Evolutionary conservation across 176 grass and related monocot genomes (phyloP).

Genomic region (Dendrocalamus sinicus): DNA sequence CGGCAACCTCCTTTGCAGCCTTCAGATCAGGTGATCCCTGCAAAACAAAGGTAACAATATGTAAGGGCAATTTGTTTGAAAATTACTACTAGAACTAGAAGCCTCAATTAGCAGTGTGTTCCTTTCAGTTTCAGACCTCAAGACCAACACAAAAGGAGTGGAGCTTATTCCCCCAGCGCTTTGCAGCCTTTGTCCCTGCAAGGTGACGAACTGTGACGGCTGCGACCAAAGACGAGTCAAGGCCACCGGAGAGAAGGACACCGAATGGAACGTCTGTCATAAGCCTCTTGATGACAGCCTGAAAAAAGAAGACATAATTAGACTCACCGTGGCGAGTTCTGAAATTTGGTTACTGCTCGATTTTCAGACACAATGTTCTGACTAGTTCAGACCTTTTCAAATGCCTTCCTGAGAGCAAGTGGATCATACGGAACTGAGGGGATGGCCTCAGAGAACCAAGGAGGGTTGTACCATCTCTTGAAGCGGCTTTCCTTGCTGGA

Average conservation of each 20-base stretch:
- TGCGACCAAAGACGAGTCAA: slow-evolving; percentile 83
- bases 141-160: slow-evolving; percentile 85
- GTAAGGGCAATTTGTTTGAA: slow-evolving; percentile 17
- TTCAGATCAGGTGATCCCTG: slow-evolving; percentile 81
- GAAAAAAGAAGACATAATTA: slow-evolving; percentile 4
- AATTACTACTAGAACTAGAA: neutral
- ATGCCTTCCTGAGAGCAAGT: slow-evolving; percentile 62
- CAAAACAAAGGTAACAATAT: neutral
- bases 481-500: slow-evolving; percentile 56
- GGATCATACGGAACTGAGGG: slow-evolving; percentile 61
- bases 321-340: neutral
- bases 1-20: slow-evolving; percentile 79
- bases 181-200: slow-evolving; percentile 64
- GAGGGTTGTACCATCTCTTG: slow-evolving; percentile 85
- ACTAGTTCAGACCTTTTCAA: slow-evolving; percentile 57
- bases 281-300: slow-evolving; percentile 83
- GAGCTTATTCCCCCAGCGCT: slow-evolving; percentile 65
- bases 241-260: slow-evolving; percentile 83
- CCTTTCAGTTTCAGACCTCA: slow-evolving; percentile 45
- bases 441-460: slow-evolving; percentile 61
- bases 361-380: neutral
- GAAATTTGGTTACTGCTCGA: neutral
- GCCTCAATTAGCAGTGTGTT: neutral
- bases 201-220: slow-evolving; percentile 69
- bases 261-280: slow-evolving; percentile 93